Evolutionary conservation across 352 stramenopile species (phyloP).

Genomic region (Pythium dissimile): DNA sequence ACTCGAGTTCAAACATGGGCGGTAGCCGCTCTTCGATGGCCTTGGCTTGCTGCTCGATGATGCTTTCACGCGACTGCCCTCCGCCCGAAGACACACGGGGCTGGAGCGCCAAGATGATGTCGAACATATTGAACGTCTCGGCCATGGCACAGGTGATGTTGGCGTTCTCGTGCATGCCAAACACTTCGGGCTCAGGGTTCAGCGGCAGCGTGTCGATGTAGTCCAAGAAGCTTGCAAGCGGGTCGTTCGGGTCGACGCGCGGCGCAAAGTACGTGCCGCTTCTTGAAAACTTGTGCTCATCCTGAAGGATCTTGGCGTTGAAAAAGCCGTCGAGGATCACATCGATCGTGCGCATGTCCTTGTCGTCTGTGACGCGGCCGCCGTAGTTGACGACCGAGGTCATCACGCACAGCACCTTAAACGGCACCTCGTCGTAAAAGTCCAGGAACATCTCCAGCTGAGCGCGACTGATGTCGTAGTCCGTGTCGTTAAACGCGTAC

Average conservation of each 20-base stretch:
- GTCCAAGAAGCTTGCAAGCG: constrained; percentile 74
- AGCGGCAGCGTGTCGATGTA: constrained; percentile 87
- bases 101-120: constrained; percentile 83
- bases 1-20: constrained; percentile 80
- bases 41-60: constrained; percentile 81
- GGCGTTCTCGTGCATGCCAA: constrained; percentile 94
- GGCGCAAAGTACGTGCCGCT: constrained; percentile 74
- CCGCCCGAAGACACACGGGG: constrained; percentile 71
- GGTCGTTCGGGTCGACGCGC: constrained; percentile 52
- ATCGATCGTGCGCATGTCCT: constrained; percentile 86
- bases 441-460: constrained; percentile 92
- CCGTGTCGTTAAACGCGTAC: constrained; percentile 93
- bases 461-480: constrained; percentile 72
- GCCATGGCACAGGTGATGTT: constrained; percentile 92
- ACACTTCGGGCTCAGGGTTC: constrained; percentile 90
- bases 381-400: constrained; percentile 91
- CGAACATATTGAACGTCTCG: constrained; percentile 89
- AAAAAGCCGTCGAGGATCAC: constrained; percentile 85
- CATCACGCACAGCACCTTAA: constrained; percentile 86
- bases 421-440: constrained; percentile 82
- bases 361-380: constrained; percentile 92
- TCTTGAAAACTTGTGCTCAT: constrained; percentile 60
- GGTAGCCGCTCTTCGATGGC: constrained; percentile 81
- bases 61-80: constrained; percentile 83
- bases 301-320: constrained; percentile 60